Evolutionary conservation across 768 basidiomycete species (phyloP).

Genomic region (Suillus bovinus): DNA sequence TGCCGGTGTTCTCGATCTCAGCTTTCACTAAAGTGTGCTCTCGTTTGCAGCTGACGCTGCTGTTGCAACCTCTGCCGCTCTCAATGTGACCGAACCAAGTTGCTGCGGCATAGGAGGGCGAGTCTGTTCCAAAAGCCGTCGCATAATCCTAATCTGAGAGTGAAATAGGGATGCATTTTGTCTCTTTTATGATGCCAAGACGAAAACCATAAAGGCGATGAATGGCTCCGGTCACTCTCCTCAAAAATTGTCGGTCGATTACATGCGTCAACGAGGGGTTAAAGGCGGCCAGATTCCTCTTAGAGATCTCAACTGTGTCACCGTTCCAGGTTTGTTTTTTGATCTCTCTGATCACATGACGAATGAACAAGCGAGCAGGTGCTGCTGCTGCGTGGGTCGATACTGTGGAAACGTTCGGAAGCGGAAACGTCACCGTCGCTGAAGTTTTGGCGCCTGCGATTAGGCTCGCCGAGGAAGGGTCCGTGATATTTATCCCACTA

Average conservation of each 20-base stretch:
- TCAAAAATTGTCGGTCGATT: slow-evolving; percentile 71
- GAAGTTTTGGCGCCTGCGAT: slow-evolving; percentile 91
- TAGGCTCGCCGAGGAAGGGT: slow-evolving; percentile 90
- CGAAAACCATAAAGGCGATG: slow-evolving; percentile 80
- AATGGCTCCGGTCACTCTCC: slow-evolving; percentile 94
- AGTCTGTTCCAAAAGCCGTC: slow-evolving; percentile 18
- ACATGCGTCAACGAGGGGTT: slow-evolving; percentile 69
- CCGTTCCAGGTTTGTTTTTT: slow-evolving; percentile 64
- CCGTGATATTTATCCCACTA: slow-evolving; percentile 15
- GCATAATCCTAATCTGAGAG: slow-evolving; percentile 15
- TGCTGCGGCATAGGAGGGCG: slow-evolving; percentile 93
- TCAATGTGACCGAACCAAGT: slow-evolving; percentile 90
- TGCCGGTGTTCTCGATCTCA: slow-evolving; percentile 6
- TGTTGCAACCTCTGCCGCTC: slow-evolving; percentile 87
- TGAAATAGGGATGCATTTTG: slow-evolving; percentile 80
- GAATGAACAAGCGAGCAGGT: slow-evolving; percentile 44
- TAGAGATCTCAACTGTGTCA: slow-evolving; percentile 87
- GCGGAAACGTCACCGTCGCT: slow-evolving; percentile 55
- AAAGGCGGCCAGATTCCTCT: slow-evolving; percentile 69
- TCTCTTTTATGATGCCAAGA: slow-evolving; percentile 84
- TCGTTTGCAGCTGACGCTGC: slow-evolving; percentile 80
- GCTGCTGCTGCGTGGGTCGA: slow-evolving; percentile 97
- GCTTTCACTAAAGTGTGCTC: neutral
- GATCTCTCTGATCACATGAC: slow-evolving; percentile 4
- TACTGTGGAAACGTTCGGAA: slow-evolving; percentile 81